phyloP scores from a whole-genome alignment of 352 stramenopile species.

The Pythium brachiatum region DNA sequence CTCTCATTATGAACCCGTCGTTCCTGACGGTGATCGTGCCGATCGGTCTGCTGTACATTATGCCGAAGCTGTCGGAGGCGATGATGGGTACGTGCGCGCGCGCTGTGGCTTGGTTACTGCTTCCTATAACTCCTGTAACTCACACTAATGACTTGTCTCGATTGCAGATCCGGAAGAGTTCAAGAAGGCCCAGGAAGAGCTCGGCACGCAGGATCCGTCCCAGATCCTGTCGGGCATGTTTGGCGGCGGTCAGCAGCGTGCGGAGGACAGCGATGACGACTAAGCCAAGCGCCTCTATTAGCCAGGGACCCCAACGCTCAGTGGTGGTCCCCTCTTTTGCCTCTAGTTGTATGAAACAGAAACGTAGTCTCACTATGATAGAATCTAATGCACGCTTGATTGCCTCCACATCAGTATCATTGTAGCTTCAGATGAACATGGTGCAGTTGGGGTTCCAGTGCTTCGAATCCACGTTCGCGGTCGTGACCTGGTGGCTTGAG shows the following conservation, averaged over 20 bases:
- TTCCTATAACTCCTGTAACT: neutral
- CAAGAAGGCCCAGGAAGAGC: slow-evolving; percentile 86
- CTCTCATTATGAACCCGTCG: slow-evolving; percentile 76
- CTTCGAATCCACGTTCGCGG: slow-evolving; percentile 54
- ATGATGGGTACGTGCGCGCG: slow-evolving; percentile 57
- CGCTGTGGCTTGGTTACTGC: neutral
- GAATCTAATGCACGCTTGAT: slow-evolving; percentile 5
- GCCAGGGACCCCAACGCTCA: neutral
- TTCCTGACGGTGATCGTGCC: slow-evolving; percentile 79
- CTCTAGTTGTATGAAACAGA: slow-evolving; percentile 2
- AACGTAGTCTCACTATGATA: slow-evolving; percentile 5
- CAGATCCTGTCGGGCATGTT: slow-evolving; percentile 73
- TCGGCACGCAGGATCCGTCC: slow-evolving; percentile 66
- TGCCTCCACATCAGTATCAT: neutral
- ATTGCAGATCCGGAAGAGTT: slow-evolving; percentile 77
- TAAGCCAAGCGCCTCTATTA: slow-evolving; percentile 15
- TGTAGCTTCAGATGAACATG: slow-evolving; percentile 61
- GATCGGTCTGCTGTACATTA: slow-evolving; percentile 72
- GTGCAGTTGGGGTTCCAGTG: slow-evolving; percentile 75
- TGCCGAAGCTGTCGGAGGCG: slow-evolving; percentile 76
- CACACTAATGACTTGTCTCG: neutral
- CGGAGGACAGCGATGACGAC: slow-evolving; percentile 74
- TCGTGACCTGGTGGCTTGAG: slow-evolving; percentile 67
- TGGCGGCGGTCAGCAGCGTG: slow-evolving; percentile 42
- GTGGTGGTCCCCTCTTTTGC: neutral